Evolutionary conservation across 768 basidiomycete species (phyloP), one percentile per base, ranked within the genome.

Genomic region (Mycena sanguinolenta): DNA sequence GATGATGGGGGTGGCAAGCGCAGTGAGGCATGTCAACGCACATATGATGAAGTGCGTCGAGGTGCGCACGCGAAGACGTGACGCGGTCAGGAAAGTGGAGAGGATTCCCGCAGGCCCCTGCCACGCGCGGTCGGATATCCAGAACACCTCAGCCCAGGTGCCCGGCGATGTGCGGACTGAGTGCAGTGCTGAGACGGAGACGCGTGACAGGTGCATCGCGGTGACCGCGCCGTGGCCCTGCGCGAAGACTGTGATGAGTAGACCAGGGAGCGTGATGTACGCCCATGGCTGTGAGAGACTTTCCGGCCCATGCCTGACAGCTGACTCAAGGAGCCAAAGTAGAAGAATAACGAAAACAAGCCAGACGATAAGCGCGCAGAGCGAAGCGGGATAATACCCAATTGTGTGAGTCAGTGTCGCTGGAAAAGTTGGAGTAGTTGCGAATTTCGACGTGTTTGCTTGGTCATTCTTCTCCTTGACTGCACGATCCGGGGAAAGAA

Each of bases 61-160:
- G 34, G 69, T 57, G 46, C 66, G 61, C 28, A 72, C 61, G 55
- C 66, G 58, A 17, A 72, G 60, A 19, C 61, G 63, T 17, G 60
- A 63, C 5, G 63, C 69, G 19, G 57, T 46, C 0, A 58, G n/a
- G 14, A 70, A 25, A 52, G 64, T 65, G 6, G 38, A 34, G 27
- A 67, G 16, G 17, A 75, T 66, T 3, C 75, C 75, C 13, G 64
- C 55, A n/a, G 75, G 75, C 0, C 73, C 75, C 28, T 60, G 55
- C 70, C 71, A 75, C 2, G 66, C 61, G n/a, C 68, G 50, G 61
- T 75, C 71, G 42, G 73, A 73, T 19, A 75, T 67, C 73, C 73
- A 75, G 61, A 75, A 75, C 25, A 75, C 63, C 62, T 75, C 75
- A 2, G 71, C 63, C 75, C 75, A 75, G 3, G 70, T 75, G 42